These are phyloP conservation scores for Annulohypoxylon moriforme DNA, from an alignment of 495 filamentous ascomycete species.

Conservation along the genomic window DNA sequence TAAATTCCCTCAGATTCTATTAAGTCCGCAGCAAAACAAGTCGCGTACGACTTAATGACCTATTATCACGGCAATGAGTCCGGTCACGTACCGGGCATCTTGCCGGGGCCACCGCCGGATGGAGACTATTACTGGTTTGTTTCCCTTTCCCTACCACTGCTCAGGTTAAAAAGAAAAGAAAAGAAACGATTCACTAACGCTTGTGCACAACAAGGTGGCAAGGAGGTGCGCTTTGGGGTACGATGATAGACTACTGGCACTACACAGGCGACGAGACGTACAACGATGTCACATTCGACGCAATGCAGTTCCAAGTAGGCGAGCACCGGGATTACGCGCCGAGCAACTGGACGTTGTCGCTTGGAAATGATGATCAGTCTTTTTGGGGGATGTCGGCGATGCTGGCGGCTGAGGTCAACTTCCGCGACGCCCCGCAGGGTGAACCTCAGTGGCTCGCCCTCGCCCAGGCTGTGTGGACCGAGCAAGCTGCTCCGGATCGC, in stretches of 20 bases:
- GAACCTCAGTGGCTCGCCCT: conserved; percentile 77
- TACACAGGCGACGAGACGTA: conserved; percentile 77
- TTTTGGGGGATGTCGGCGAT: conserved; percentile 83
- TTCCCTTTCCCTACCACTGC: conserved; percentile 10
- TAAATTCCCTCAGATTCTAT: conserved; percentile 60
- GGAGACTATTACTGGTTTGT: conserved; percentile 63
- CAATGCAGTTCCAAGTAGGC: conserved; percentile 77
- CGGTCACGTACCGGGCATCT: conserved; percentile 72
- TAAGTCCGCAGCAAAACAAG: conserved; percentile 64
- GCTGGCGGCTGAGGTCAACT: conserved; percentile 77
- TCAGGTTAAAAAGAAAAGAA: background rate
- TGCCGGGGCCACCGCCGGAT: conserved; percentile 65
- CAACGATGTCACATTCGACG: conserved; percentile 69
- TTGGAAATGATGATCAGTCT: conserved; percentile 86
- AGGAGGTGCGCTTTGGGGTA: conserved; percentile 78
- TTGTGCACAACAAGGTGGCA: conserved; percentile 63
- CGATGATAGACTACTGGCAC: conserved; percentile 81
- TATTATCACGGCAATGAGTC: conserved; percentile 72
- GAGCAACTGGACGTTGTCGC: conserved; percentile 75
- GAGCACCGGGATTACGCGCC: conserved; percentile 74
- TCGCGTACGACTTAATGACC: conserved; percentile 71
- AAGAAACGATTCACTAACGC: conserved; percentile 50
- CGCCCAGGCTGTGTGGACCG: conserved; percentile 83
- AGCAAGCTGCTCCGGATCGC: conserved; percentile 64
- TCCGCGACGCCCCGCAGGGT: conserved; percentile 68